These are phyloP conservation scores for Dissoconium aciculare DNA, from an alignment of 2,329 filamentous ascomycete genomes.

Conservation along the genomic window DNA sequence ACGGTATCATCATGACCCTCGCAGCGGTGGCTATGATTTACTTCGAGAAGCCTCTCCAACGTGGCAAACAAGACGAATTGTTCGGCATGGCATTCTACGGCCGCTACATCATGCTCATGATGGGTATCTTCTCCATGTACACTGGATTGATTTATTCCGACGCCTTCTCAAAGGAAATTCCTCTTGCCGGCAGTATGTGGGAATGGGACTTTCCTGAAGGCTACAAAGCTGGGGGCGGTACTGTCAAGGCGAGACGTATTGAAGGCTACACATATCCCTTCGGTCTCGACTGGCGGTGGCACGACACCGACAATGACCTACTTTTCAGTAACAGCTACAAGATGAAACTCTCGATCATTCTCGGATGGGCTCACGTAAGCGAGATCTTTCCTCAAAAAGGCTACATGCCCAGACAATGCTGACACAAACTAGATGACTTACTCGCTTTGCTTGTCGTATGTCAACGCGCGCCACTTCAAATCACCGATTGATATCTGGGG, in stretches of 20 bases:
- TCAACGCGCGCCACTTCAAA: slow-evolving; percentile 93
- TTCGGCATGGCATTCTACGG: slow-evolving; percentile 99
- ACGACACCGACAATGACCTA: slow-evolving; percentile 85
- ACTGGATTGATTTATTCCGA: slow-evolving; percentile 98
- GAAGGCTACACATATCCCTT: slow-evolving; percentile 81
- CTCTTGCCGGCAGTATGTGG: slow-evolving; percentile 82
- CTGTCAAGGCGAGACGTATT: slow-evolving; percentile 49
- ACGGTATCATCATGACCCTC: slow-evolving; percentile 75
- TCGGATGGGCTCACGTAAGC: slow-evolving; percentile 73
- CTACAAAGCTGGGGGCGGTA: slow-evolving; percentile 26
- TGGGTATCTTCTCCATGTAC: slow-evolving; percentile 93
- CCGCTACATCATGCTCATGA: slow-evolving; percentile 95
- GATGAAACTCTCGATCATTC: slow-evolving; percentile 98
- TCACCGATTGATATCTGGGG: slow-evolving; percentile 90
- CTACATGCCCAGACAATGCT: slow-evolving; percentile 1
- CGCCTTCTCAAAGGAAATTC: slow-evolving; percentile 84
- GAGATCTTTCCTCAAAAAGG: neutral
- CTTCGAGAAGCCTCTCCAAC: slow-evolving; percentile 69
- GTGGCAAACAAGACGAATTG: slow-evolving; percentile 88
- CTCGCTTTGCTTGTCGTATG: slow-evolving; percentile 78
- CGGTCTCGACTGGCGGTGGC: slow-evolving; percentile 91
- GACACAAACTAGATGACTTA: slow-evolving; percentile 63
- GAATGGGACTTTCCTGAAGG: slow-evolving; percentile 58
- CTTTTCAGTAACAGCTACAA: slow-evolving; percentile 98
- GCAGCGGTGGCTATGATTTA: slow-evolving; percentile 88